A percentile compares a stretch with the other conserved stretches of the same genome.
Conservation (phyloP, 164 flowering plant genomes). For the Nymphaea thermarum region DNA sequence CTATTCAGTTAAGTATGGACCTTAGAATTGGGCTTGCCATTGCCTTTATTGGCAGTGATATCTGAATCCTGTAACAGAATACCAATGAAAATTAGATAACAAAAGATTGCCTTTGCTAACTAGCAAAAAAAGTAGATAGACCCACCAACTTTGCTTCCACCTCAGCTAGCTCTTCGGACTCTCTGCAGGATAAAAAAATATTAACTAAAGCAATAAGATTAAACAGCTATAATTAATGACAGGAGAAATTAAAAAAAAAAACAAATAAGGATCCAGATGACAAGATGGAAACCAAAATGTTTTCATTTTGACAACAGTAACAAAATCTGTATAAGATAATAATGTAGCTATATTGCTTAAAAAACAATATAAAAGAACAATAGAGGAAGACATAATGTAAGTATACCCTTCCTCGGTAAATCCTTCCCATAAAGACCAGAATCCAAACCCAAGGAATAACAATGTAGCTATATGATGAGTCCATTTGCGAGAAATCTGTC, state of each 20-base stretch:
- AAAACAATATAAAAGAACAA: background rate
- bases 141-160: constrained; percentile 90
- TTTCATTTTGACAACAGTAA: no score
- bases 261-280: no score
- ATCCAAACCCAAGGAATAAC: constrained; percentile 82
- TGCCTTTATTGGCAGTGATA: constrained; percentile 31
- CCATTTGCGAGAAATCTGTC: constrained; percentile 78
- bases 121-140: background rate
- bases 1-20: constrained; percentile 21
- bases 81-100: background rate
- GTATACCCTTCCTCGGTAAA: constrained; percentile 58
- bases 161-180: constrained; percentile 76
- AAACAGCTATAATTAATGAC: background rate
- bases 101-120: background rate
- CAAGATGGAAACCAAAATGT: no score
- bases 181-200: constrained; percentile 30
- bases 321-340: no score
- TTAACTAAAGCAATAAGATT: constrained; percentile 1
- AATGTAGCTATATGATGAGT: constrained; percentile 87
- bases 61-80: constrained; percentile 53
- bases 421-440: constrained; percentile 94
- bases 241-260: no score
- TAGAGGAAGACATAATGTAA: background rate
- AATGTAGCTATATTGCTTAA: no score
- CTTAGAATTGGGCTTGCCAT: constrained; percentile 37